Conservation (phyloP, 495 filamentous ascomycete genomes). For the Aspergillus baeticus region DNA sequence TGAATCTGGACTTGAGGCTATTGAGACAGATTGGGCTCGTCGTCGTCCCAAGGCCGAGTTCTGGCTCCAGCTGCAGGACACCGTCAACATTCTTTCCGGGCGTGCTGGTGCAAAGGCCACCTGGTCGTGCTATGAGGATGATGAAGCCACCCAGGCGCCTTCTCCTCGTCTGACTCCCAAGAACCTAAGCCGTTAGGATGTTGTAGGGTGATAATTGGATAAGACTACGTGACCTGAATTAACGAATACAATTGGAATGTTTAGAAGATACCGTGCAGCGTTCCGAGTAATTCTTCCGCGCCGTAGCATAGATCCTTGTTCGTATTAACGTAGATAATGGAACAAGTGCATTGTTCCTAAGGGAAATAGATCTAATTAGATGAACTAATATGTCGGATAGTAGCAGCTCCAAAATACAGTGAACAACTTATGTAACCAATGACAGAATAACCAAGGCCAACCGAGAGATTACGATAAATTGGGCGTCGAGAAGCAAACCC, state of each 20-base stretch:
- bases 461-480: no score
- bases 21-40: conserved; percentile 91
- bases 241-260: neutral
- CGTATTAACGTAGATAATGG: no score
- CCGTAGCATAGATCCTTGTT: no score
- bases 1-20: conserved; percentile 64
- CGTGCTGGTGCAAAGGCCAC: conserved; percentile 41
- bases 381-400: no score
- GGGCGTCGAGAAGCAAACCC: no score
- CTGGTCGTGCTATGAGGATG: conserved; percentile 32
- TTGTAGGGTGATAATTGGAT: neutral
- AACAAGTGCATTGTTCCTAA: no score
- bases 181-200: neutral
- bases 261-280: neutral
- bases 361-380: no score
- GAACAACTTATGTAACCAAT: no score
- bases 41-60: conserved; percentile 81
- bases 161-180: neutral
- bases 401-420: no score
- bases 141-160: neutral
- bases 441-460: no score
- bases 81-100: conserved; percentile 82
- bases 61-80: conserved; percentile 78
- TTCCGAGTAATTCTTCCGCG: no score
- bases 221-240: neutral